Evolutionary conservation across 2,329 filamentous ascomycete genomes (phyloP), one percentile per base, ranked within the genome.

Genomic region (Coccinonectria pachysandricola): DNA sequence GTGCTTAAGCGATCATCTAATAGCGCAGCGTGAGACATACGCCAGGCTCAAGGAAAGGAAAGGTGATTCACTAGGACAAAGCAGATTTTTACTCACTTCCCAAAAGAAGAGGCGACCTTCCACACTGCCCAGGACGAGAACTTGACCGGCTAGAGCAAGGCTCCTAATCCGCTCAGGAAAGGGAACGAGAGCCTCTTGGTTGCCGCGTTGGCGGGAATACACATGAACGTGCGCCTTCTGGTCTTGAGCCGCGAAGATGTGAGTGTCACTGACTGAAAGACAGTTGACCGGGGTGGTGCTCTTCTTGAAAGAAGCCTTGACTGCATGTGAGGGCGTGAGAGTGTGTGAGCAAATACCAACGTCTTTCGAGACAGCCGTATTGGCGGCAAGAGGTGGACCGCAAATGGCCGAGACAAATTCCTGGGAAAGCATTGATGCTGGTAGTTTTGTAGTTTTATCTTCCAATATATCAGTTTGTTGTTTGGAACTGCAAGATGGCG

Each of bases 181-280:
- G 1, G 87, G 80, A 12, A 96, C 75, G 11, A 84, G 71, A 6
- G 84, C 81, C 57, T 96, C 88, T 50, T 95, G 86, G 43, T 82
- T 91, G 15, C 82, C 82, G 37, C 82, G 81, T 32, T 76, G 68
- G 29, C 86, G 71, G 31, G 73, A 87, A 57, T 96, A 98, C 29
- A 98, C 85, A 57, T 96, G 84, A 2, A 98, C 71, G 21, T 93
- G 82, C 0, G 86, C 84, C 56, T 94, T 96, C 39, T 87, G 86
- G 25, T 80, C 70, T 53, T 98, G 91, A 4, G 85, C 88, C 4
- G 87, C 80, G 52, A 94, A 98, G 23, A 96, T 68, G 52, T 98
- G 91, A 12, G 78, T 78, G 22, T 72, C 65, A 54, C 71, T 92
- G 42, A 87, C 68, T 15, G 85, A 87, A 29, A 98, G 62, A 43